phyloP scores from a whole-genome alignment of 2,329 filamentous ascomycete genomes.

The Alternaria brassicicola region DNA sequence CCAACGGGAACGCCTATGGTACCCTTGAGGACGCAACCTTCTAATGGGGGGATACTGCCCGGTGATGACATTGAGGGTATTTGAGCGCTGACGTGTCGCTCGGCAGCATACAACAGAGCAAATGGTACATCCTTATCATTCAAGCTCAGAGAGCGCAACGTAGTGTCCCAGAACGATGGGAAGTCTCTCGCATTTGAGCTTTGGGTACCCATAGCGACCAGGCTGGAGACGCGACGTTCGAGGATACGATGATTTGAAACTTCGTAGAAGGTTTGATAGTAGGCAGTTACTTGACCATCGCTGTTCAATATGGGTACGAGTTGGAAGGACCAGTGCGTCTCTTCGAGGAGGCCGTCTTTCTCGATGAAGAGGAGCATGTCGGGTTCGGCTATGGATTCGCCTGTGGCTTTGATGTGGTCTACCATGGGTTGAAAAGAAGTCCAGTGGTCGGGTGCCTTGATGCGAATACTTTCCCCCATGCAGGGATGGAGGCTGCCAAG shows the following conservation, averaged over 20 bases:
- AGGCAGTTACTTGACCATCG: slow-evolving; percentile 70
- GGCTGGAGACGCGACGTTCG: slow-evolving; percentile 48
- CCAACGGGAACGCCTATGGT: slow-evolving; percentile 30
- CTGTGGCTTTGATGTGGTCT: slow-evolving; percentile 29
- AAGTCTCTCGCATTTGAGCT: slow-evolving; percentile 72
- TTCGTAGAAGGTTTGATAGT: slow-evolving; percentile 79
- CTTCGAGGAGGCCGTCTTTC: slow-evolving; percentile 71
- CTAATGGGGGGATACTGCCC: slow-evolving; percentile 11
- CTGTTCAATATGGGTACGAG: slow-evolving; percentile 74
- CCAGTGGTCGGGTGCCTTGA: slow-evolving; percentile 74
- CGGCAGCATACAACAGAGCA: slow-evolving; percentile 34
- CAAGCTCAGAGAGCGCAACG: slow-evolving; percentile 69
- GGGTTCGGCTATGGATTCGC: slow-evolving; percentile 51
- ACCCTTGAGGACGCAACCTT: slow-evolving; percentile 33
- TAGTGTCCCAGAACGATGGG: slow-evolving; percentile 71
- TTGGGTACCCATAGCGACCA: slow-evolving; percentile 72
- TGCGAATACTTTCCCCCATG: slow-evolving; percentile 63
- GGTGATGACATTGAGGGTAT: slow-evolving; percentile 25
- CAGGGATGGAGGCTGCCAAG: slow-evolving; percentile 56
- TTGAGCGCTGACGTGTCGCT: slow-evolving; percentile 18
- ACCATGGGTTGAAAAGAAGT: slow-evolving; percentile 29
- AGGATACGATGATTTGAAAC: slow-evolving; percentile 63
- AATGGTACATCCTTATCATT: slow-evolving; percentile 62
- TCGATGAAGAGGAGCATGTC: slow-evolving; percentile 75
- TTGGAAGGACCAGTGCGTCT: slow-evolving; percentile 80